phyloP scores from a whole-genome alignment of 176 grass and related monocot genomes.

The Eragrostis nindensis region DNA sequence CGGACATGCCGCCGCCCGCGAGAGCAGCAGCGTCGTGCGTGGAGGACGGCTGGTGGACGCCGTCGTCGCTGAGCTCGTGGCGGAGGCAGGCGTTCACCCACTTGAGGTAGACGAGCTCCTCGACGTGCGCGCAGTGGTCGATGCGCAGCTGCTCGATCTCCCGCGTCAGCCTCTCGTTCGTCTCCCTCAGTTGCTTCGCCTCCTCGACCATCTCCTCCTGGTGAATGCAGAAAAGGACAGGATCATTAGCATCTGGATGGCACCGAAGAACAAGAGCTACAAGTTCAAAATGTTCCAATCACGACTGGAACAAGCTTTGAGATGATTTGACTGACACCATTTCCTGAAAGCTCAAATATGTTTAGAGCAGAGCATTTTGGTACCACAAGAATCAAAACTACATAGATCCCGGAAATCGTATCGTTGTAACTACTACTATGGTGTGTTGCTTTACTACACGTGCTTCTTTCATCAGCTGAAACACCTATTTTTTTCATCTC shows the following conservation, averaged over 20 bases:
- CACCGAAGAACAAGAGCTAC: background rate
- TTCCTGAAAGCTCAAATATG: background rate
- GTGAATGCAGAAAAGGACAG: background rate
- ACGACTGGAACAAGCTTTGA: background rate
- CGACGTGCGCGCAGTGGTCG: slow-evolving; percentile 62
- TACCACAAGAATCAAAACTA: background rate
- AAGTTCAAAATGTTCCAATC: background rate
- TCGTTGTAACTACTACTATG: background rate
- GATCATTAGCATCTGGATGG: background rate
- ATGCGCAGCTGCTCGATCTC: slow-evolving; percentile 73
- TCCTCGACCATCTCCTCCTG: slow-evolving; percentile 59
- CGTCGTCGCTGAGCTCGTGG: slow-evolving; percentile 60
- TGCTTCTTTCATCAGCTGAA: background rate
- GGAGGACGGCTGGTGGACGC: slow-evolving; percentile 14
- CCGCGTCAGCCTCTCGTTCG: slow-evolving; percentile 57
- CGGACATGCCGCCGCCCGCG: slow-evolving; percentile 23
- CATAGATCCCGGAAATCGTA: background rate
- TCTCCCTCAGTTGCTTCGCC: slow-evolving; percentile 46
- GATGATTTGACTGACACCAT: background rate
- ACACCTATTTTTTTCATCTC: too few species aligned
- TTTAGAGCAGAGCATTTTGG: background rate
- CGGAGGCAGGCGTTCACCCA: slow-evolving; percentile 90
- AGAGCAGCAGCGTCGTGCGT: background rate
- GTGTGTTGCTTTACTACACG: background rate
- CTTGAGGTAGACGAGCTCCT: slow-evolving; percentile 93